Evolutionary conservation across 1,284 basidiomycete species (phyloP).

Genomic region (Moesziomyces sp.): DNA sequence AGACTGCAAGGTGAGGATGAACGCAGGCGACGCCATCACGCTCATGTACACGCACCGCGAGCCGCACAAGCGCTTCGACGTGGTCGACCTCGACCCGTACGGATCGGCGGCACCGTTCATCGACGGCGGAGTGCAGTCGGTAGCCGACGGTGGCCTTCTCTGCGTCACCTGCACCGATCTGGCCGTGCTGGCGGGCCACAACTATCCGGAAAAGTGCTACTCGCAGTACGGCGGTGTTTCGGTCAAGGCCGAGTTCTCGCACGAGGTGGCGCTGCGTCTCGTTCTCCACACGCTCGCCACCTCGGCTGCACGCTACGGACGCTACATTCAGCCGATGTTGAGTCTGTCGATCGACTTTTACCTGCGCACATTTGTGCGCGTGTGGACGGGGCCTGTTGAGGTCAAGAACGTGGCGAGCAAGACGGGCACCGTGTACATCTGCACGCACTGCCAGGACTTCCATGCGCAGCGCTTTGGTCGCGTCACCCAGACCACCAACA

Average conservation of each 20-base stretch:
- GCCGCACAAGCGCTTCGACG: constrained; percentile 81
- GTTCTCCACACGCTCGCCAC: constrained; percentile 86
- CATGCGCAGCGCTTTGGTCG: constrained; percentile 58
- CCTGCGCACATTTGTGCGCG: constrained; percentile 87
- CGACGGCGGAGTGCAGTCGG: constrained; percentile 91
- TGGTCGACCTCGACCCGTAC: constrained; percentile 96
- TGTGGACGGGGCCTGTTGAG: constrained; percentile 81
- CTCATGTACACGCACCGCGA: constrained; percentile 90
- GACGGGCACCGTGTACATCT: constrained; percentile 62
- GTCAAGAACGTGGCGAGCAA: constrained; percentile 78
- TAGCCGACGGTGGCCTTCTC: constrained; percentile 83
- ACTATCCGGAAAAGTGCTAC: constrained; percentile 83
- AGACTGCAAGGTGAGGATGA: constrained; percentile 62
- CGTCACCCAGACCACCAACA: constrained; percentile 28
- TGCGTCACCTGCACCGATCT: constrained; percentile 97
- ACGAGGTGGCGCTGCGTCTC: constrained; percentile 75
- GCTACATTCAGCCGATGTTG: constrained; percentile 88
- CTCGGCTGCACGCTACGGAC: constrained; percentile 89
- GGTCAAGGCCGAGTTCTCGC: constrained; percentile 89
- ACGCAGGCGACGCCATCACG: constrained; percentile 69
- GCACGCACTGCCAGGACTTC: constrained; percentile 58
- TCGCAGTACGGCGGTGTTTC: constrained; percentile 86
- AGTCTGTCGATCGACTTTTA: constrained; percentile 98
- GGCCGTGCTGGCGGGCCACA: constrained; percentile 89
- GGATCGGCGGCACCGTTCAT: constrained; percentile 97